Base-by-base conservation (phyloP, 1,139 yeast genomes). In the Debaryomyces robertsiae region DNA sequence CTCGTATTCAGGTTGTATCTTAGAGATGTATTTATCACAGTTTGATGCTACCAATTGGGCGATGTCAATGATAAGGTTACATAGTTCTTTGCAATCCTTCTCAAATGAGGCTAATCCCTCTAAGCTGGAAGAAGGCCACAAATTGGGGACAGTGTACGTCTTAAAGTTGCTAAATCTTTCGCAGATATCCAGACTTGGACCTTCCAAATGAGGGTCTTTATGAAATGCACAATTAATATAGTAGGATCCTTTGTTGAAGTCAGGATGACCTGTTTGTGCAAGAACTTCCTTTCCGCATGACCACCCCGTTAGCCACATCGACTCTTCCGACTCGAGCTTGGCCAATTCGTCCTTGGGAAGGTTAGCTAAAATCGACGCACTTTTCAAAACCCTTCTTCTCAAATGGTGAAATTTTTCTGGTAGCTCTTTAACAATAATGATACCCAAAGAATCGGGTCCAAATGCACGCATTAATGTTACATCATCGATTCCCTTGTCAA, bases 191-290 rank as follows among this genome's bases (percentile, higher is more conserved):
- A 45, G 41, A 0, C 66, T 62, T 1, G 81, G 81, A 1, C 80
- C 81, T 40, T 77, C 81, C 14, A 72, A 56, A 0, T 34, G 35
- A 6, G 65, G 57, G 45, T 75, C 73, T 22, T 64, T 63, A 49
- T 73, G 77, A 50, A 80, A 80, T 1, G 81, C 75, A 60, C 85
- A 80, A 51, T 81, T 81, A 40, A 77, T 71, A 50, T 81, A 81
- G 52, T 61, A 81, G 1, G 84, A 79, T 3, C 86, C 87, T 50
- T 81, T 81, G 41, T 70, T 63, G 35, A 52, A 59, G 52, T 81
- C 86, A 0, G 79, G 79, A 32, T 59, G 54, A 1, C 69, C 74
- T 3, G 61, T 52, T 5, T 46, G 37, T 6, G 60, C 60, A 28
- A 81, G 64, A 34, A 60, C 69, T 49, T 81, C 86, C 42, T 73